These are phyloP conservation scores for Colletotrichum theobromicola DNA, from an alignment of 2,329 filamentous ascomycete genomes.

Conservation along the genomic window DNA sequence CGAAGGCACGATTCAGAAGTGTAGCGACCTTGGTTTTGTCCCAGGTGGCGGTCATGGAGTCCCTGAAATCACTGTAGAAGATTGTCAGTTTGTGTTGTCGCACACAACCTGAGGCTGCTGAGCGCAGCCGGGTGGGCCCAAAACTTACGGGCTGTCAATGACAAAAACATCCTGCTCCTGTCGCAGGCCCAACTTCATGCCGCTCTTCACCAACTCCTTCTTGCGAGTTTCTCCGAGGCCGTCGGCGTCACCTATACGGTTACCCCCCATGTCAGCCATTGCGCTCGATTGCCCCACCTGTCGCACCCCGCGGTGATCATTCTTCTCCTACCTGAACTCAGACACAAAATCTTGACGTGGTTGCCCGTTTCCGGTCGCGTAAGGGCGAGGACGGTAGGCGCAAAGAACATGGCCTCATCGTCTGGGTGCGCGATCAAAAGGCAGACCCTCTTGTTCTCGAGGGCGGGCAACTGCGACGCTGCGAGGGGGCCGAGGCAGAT, in stretches of 20 bases:
- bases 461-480: slow-evolving; percentile 62
- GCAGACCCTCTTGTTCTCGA: slow-evolving; percentile 85
- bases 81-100: background rate
- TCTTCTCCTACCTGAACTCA: slow-evolving; percentile 72
- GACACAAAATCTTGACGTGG: slow-evolving; percentile 91
- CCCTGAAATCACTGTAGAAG: slow-evolving; percentile 70
- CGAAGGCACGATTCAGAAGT: slow-evolving; percentile 76
- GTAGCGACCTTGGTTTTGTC: slow-evolving; percentile 71
- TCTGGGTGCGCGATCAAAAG: slow-evolving; percentile 96
- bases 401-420: slow-evolving; percentile 99
- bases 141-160: slow-evolving; percentile 73
- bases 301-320: slow-evolving; percentile 25
- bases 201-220: slow-evolving; percentile 83
- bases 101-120: background rate
- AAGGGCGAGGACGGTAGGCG: slow-evolving; percentile 84
- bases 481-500: slow-evolving; percentile 54
- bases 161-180: slow-evolving; percentile 82
- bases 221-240: slow-evolving; percentile 84
- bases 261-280: slow-evolving; percentile 3
- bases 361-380: slow-evolving; percentile 82
- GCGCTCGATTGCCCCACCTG: background rate
- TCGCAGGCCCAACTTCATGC: slow-evolving; percentile 75
- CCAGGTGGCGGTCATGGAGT: slow-evolving; percentile 87
- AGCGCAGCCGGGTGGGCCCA: background rate
- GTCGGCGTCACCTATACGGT: slow-evolving; percentile 74